Evolutionary conservation across 345 rosid species (phyloP).

Genomic region (Corchorus olitorius): DNA sequence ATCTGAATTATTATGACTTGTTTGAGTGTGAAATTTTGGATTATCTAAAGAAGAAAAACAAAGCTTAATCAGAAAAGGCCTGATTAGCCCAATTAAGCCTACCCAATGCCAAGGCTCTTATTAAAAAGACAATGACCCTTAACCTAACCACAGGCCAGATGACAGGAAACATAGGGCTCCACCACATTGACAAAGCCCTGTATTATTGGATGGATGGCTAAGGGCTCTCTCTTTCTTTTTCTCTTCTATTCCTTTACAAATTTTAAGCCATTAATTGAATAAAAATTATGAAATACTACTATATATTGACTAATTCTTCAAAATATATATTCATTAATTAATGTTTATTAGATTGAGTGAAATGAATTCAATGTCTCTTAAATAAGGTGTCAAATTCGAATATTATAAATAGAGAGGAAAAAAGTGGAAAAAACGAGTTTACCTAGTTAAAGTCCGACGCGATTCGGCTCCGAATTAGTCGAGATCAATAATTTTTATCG

Average conservation of each 20-base stretch:
- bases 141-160: slow-evolving; percentile 8
- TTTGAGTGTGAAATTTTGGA: background rate
- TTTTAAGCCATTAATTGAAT: background rate
- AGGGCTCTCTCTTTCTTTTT: background rate
- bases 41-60: background rate
- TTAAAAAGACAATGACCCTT: slow-evolving; percentile 12
- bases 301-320: too few species aligned
- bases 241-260: too few species aligned
- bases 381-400: too few species aligned
- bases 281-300: background rate
- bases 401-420: too few species aligned
- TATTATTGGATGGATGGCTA: slow-evolving; percentile 1
- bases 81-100: background rate
- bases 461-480: too few species aligned
- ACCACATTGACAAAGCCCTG: slow-evolving; percentile 19
- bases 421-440: too few species aligned
- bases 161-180: slow-evolving; percentile 15
- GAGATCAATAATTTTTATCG: too few species aligned
- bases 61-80: background rate
- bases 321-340: too few species aligned
- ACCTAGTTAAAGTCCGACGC: too few species aligned
- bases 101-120: background rate
- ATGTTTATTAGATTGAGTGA: too few species aligned
- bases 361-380: too few species aligned
- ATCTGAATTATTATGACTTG: background rate